Evolutionary conservation across 2,329 filamentous ascomycete genomes (phyloP).

Genomic region (Fusarium sp.): DNA sequence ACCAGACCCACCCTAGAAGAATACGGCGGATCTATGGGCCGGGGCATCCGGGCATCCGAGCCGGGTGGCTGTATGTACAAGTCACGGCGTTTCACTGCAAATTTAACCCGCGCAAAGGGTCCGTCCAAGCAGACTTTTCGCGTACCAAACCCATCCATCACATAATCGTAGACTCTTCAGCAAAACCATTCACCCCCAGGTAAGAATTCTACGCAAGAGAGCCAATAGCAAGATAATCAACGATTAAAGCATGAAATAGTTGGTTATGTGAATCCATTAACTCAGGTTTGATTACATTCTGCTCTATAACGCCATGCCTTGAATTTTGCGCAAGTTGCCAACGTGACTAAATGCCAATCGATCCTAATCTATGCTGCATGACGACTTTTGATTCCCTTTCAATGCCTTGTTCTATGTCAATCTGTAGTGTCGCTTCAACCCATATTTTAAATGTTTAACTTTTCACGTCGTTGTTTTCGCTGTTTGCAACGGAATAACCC

Average conservation of each 20-base stretch:
- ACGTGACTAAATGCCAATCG: not conserved
- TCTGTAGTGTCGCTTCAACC: not conserved
- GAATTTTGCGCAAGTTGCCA: not conserved
- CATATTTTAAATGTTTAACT: not conserved
- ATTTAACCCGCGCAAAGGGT: not conserved
- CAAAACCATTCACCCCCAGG: not conserved
- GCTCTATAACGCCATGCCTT: not conserved
- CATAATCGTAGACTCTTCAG: not conserved
- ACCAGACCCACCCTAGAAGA: not conserved
- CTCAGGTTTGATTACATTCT: not conserved
- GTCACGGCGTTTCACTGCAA: too few species aligned
- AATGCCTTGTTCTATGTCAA: not conserved
- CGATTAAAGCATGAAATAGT: not conserved
- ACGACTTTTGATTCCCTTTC: not conserved
- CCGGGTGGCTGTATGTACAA: too few species aligned
- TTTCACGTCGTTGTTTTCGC: not conserved
- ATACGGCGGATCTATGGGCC: not conserved
- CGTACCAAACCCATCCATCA: not conserved
- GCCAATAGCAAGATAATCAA: not conserved
- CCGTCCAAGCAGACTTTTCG: not conserved
- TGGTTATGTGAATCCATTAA: not conserved
- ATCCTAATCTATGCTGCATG: not conserved
- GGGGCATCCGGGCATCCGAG: too few species aligned
- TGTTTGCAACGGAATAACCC: not conserved
- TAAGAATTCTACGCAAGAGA: not conserved